phyloP scores from a whole-genome alignment of 176 grass and related monocot genomes.

The Oryza rufipogon region DNA sequence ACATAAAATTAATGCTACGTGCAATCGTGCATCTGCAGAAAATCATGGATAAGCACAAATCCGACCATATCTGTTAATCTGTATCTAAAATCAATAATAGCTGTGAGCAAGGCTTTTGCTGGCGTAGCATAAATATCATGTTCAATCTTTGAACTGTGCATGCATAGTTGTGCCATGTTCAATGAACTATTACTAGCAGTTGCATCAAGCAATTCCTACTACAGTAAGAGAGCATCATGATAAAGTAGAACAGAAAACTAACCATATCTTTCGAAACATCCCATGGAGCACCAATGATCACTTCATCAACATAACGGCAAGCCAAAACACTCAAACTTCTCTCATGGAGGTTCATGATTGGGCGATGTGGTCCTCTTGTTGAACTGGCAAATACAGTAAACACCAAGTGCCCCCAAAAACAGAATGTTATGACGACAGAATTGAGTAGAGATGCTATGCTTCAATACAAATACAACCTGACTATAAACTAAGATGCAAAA shows the following conservation, averaged over 20 bases:
- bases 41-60: conserved; percentile 26
- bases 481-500: conserved; percentile 4
- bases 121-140: background rate
- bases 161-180: background rate
- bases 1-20: background rate
- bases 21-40: background rate
- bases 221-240: background rate
- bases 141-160: background rate
- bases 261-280: conserved; percentile 97
- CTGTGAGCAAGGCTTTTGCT: conserved; percentile 1
- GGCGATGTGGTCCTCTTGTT: conserved; percentile 81
- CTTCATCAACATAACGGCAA: conserved; percentile 94
- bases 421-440: background rate
- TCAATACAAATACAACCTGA: background rate
- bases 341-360: conserved; percentile 97
- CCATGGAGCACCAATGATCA: conserved; percentile 97
- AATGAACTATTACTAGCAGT: background rate
- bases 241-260: conserved; percentile 23
- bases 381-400: conserved; percentile 56
- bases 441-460: conserved; percentile 15
- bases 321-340: conserved; percentile 97
- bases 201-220: conserved; percentile 6
- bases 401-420: background rate
- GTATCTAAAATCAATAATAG: background rate
- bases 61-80: background rate